Evolutionary conservation across 1,284 basidiomycete species (phyloP), one percentile per base, ranked within the genome.

Genomic region (Boletus smithii): DNA sequence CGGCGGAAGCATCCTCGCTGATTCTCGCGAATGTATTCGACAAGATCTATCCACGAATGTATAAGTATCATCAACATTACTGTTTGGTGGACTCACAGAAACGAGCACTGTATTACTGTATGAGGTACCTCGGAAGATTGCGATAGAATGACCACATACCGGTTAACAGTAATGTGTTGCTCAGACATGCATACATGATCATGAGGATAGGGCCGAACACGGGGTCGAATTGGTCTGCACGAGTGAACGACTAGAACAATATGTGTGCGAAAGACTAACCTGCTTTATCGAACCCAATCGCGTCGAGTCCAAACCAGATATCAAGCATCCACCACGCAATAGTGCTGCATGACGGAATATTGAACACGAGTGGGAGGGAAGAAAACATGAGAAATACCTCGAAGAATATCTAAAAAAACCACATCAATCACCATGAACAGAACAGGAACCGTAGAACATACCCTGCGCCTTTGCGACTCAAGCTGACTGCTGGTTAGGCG

Each of bases 21-120:
- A 97, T 92, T 16, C 80, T 89, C 1, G 91, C 83, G 65, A 97
- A 97, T 0, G 94, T 97, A 64, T 97, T 90, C 8, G 91, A 92
- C 17, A 97, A 74, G 39, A 97, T 94, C 92, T 85, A 73, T 57
- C 38, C 65, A 38, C 9, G 2, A 61, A 24, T 59, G 46, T 32
- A 47, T 44, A 7, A 2, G 6, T 17, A 31, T 17, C 8, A 36
- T 17, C 16, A 13, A 29, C 2, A 2, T 22, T n/a, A 17, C 8
- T n/a, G 23, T 30, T 6, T n/a, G 6, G 8, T 27, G 22, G n/a
- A 54, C 83, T 50, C 63, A 89, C 87, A 53, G 88, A 89, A 49
- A 90, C 87, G 39, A 90, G 75, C 27, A 90, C 86, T 88, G 50
- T 3, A 43, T 22, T n/a, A 4, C 26, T 16, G 29, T 24, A 38